Base-by-base conservation (phyloP, 495 filamentous ascomycete genomes). In the Talaromyces wortmannii region DNA sequence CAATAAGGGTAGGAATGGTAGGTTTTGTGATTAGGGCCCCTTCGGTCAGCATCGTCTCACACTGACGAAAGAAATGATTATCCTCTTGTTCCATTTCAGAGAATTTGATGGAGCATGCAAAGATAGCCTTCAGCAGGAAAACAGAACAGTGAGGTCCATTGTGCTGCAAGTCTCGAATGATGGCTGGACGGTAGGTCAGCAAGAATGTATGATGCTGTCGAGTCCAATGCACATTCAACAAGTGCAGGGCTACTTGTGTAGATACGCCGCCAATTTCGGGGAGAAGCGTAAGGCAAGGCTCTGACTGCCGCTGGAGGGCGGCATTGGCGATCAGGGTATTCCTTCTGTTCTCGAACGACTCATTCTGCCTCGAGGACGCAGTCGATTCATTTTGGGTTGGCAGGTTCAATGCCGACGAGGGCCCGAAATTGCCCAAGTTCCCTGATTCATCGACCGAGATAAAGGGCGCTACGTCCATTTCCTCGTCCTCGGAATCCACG, bases 91-190 rank as follows among this genome's bases (percentile, higher is more conserved):
- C 53, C 7, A 30, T 45, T 10, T 49, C 44, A 4, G 48, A 44
- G 7, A 43, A 50, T 15, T 56, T 33, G 8, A 30, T 16, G 50
- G 44, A 52, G 36, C 36, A 47, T 18, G 61, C 62, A 50, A 68
- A 72, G 29, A 72, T 67, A 13, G 67, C 63, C 47, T 69, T 72
- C 1, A 74, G 55, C 0, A 71, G 63, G 6, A 74, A 47, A 46
- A 64, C 66, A 29, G 63, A 63, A 45, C 66, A 61, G 40, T 70
- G 66, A 0, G 63, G 67, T 7, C 70, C 70, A 30, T 52, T 50
- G 46, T 56, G 64, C 6, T 59, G 48, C 53, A 73, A 61, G 43
- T 66, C 63, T 3, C 66, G 57, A 66, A 69, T 72, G 31, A 72
- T 57, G 0, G 63, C 66, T 0, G 67, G 61, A 15, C 70, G 63